Evolutionary conservation across 768 basidiomycete species (phyloP).

Genomic region (Lepiota subincarnata): DNA sequence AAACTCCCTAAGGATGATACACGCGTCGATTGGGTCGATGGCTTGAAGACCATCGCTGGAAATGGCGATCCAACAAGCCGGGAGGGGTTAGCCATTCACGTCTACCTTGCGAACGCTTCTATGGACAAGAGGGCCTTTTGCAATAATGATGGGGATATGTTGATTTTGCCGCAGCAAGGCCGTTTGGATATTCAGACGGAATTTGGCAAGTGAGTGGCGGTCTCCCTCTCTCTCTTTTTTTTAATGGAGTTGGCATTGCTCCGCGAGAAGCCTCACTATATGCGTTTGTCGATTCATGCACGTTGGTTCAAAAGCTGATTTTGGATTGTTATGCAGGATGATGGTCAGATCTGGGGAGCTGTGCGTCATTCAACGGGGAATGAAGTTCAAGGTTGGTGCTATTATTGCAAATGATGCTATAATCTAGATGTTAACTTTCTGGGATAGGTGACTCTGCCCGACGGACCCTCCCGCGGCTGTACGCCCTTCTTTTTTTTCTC

Average conservation of each 20-base stretch:
- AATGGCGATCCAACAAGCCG: slow-evolving; percentile 59
- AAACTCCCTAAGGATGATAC: slow-evolving; percentile 39
- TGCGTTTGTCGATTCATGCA: too few relatives aligned
- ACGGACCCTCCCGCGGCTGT: slow-evolving; percentile 63
- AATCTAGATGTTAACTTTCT: neutral
- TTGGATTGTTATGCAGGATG: slow-evolving; percentile 30
- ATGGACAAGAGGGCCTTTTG: slow-evolving; percentile 61
- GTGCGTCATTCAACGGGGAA: slow-evolving; percentile 60
- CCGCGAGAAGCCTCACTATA: neutral
- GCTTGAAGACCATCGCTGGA: slow-evolving; percentile 60
- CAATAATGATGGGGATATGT: slow-evolving; percentile 63
- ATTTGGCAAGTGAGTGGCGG: slow-evolving; percentile 49
- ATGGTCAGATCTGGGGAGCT: slow-evolving; percentile 66
- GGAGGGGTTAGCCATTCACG: slow-evolving; percentile 62
- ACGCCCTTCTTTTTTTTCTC: slow-evolving; percentile 20
- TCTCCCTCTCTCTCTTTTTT: too few relatives aligned
- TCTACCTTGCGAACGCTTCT: slow-evolving; percentile 55
- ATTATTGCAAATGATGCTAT: neutral
- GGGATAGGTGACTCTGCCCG: slow-evolving; percentile 43
- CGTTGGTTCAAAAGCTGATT: slow-evolving; percentile 4
- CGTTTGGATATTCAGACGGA: slow-evolving; percentile 68
- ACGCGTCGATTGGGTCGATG: slow-evolving; percentile 52
- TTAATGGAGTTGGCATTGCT: neutral
- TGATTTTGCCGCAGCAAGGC: slow-evolving; percentile 63
- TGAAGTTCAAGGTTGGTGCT: slow-evolving; percentile 55